A percentile compares a stretch with the other conserved stretches of the same genome.
These are phyloP conservation scores for Pelargonium myrrhifolium DNA, from an alignment of 441 rosid genomes.

Conservation along the genomic window DNA sequence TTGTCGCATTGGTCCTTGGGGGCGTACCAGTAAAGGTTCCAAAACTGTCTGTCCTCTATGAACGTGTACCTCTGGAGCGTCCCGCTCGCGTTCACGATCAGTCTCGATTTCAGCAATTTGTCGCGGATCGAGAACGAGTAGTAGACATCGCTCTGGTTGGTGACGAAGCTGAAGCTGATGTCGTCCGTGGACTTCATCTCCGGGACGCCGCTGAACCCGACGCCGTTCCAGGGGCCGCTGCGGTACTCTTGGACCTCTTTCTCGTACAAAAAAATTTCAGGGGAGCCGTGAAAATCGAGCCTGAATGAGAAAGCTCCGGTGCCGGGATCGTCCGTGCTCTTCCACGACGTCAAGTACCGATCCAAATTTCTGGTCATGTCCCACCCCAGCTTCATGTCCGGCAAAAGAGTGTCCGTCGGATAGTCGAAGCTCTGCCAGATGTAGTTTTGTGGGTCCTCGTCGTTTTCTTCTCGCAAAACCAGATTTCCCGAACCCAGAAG, in stretches of 20 bases:
- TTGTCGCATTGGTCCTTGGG: conserved; percentile 4
- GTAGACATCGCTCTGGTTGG: not conserved
- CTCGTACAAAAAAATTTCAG: conserved; percentile 15
- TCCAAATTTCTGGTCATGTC: conserved; percentile 15
- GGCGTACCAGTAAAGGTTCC: conserved; percentile 3
- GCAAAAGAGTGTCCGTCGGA: conserved; percentile 25
- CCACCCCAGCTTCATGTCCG: conserved; percentile 35
- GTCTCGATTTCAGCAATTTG: not conserved
- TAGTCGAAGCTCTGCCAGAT: conserved; percentile 35
- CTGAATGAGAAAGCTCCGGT: conserved; percentile 13
- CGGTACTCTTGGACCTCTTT: not conserved
- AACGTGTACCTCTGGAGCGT: not conserved
- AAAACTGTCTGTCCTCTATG: not conserved
- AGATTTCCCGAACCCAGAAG: conserved; percentile 30
- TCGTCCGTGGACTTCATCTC: not conserved
- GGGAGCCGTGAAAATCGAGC: conserved; percentile 18
- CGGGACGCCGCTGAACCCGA: conserved; percentile 9
- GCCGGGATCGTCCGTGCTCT: conserved; percentile 25
- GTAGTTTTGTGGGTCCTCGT: not conserved
- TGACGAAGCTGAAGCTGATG: conserved; percentile 6
- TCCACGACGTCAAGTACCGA: conserved; percentile 27
- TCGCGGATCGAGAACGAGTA: not conserved
- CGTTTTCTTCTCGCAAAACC: conserved; percentile 16
- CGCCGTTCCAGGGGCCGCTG: conserved; percentile 21
- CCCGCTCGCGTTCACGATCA: not conserved